Percentiles rank a stretch among this genome's conserved stretches.
Conservation (phyloP, 768 basidiomycete genomes). For the Sarcomyxa edulis region DNA sequence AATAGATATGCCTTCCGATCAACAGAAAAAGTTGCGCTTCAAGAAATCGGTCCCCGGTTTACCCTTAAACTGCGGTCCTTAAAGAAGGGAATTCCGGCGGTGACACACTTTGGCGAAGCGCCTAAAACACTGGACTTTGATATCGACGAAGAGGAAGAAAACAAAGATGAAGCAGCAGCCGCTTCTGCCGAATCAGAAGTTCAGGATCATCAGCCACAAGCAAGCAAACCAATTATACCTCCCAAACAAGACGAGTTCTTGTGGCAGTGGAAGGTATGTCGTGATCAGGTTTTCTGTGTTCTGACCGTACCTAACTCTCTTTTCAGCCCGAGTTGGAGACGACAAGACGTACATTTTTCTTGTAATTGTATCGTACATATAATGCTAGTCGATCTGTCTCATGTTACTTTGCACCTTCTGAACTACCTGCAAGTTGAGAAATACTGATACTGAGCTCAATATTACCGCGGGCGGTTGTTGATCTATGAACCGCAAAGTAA, state of each 20-base stretch:
- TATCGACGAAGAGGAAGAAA: conserved; percentile 30
- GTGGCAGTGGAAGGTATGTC: conserved; percentile 87
- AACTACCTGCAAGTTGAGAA: no score
- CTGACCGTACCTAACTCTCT: conserved; percentile 6
- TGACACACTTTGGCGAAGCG: conserved; percentile 62
- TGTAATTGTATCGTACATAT: conserved; percentile 39
- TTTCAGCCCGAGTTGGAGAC: conserved; percentile 89
- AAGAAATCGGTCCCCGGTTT: conserved; percentile 97
- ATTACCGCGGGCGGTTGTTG: no score
- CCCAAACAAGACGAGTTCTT: conserved; percentile 74
- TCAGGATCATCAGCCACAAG: conserved; percentile 12
- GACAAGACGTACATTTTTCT: conserved; percentile 84
- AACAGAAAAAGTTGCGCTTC: conserved; percentile 84
- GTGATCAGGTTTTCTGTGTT: background rate
- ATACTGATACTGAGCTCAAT: no score
- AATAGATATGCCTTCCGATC: conserved; percentile 90
- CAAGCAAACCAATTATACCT: conserved; percentile 29
- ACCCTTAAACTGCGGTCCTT: conserved; percentile 91
- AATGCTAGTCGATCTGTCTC: no score
- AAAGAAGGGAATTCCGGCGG: conserved; percentile 83
- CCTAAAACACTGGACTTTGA: conserved; percentile 53
- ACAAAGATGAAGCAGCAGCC: conserved; percentile 22
- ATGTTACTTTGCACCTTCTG: no score
- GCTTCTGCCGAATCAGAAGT: no score
- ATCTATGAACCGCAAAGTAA: no score